A percentile compares a stretch with the other conserved stretches of the same genome.
Conservation (phyloP, 2,329 filamentous ascomycete species). For the Juglanconis sp. region DNA sequence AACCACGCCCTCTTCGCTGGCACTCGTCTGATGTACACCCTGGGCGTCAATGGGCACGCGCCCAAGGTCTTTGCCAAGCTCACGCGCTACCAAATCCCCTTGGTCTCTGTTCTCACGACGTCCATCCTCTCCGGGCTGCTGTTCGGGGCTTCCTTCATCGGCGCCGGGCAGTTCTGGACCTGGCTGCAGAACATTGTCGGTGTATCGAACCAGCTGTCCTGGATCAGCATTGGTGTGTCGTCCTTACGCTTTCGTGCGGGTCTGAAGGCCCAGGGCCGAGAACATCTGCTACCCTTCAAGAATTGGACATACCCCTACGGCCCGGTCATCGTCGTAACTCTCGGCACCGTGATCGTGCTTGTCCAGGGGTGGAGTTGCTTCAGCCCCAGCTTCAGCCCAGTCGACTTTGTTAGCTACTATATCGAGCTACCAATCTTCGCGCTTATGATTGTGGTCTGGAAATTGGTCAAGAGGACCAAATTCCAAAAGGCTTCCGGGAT, state of each 20-base stretch:
- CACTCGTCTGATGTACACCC: constrained; percentile 53
- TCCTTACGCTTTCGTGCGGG: constrained; percentile 63
- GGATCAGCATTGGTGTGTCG: constrained; percentile 62
- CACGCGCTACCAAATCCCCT: constrained; percentile 49
- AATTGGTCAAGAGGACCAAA: constrained; percentile 29
- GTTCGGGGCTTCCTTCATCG: constrained; percentile 64
- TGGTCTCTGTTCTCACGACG: constrained; percentile 52
- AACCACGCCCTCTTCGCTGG: constrained; percentile 59
- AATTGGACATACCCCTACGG: constrained; percentile 67
- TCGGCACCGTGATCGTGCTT: constrained; percentile 59
- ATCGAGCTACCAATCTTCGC: constrained; percentile 61
- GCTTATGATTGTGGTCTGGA: constrained; percentile 54
- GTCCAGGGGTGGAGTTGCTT: constrained; percentile 64
- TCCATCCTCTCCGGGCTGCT: constrained; percentile 54
- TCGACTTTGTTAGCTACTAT: constrained; percentile 63
- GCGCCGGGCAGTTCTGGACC: constrained; percentile 61
- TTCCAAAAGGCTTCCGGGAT: constrained; percentile 19
- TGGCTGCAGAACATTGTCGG: constrained; percentile 68
- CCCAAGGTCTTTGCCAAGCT: constrained; percentile 50
- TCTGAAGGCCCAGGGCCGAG: constrained; percentile 55
- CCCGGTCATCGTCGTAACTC: constrained; percentile 51
- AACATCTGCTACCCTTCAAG: constrained; percentile 59
- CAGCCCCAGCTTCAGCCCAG: constrained; percentile 53
- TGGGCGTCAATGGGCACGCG: constrained; percentile 54
- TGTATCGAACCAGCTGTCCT: constrained; percentile 65